These are phyloP conservation scores for Alternaria hordeiaustralica DNA, from an alignment of 2,329 filamentous ascomycete species.

Conservation along the genomic window DNA sequence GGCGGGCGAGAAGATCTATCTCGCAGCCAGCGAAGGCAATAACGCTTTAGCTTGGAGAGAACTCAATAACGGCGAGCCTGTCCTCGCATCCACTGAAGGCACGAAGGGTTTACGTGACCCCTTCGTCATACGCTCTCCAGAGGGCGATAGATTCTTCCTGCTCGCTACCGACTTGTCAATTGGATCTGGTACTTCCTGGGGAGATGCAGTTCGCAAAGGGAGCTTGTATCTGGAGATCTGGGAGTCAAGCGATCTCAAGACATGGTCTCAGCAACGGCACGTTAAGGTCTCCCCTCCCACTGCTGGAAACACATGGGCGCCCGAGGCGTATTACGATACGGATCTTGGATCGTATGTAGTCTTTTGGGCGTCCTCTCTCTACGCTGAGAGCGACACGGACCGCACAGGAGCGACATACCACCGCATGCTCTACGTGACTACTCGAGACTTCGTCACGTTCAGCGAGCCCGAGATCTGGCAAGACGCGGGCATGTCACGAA, in stretches of 20 bases:
- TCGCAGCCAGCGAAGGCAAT: constrained; percentile 61
- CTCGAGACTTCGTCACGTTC: constrained; percentile 60
- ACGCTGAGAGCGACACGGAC: constrained; percentile 49
- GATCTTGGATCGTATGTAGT: constrained; percentile 52
- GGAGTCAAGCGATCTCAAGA: constrained; percentile 59
- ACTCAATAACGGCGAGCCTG: constrained; percentile 57
- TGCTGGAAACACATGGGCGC: constrained; percentile 63
- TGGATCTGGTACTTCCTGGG: constrained; percentile 62
- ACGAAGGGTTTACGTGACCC: constrained; percentile 61
- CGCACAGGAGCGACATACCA: constrained; percentile 57
- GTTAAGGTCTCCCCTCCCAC: constrained; percentile 57
- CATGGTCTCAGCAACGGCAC: constrained; percentile 60
- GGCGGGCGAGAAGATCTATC: constrained; percentile 60
- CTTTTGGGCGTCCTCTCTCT: constrained; percentile 59
- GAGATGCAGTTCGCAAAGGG: constrained; percentile 54
- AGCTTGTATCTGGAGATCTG: constrained; percentile 62
- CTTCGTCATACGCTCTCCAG: constrained; percentile 59
- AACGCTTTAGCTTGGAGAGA: constrained; percentile 60
- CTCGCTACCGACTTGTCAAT: constrained; percentile 63
- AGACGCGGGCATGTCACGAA: constrained; percentile 59
- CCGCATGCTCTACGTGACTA: constrained; percentile 61
- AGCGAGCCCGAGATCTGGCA: constrained; percentile 59
- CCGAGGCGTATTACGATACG: constrained; percentile 59
- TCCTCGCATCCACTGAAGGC: constrained; percentile 55
- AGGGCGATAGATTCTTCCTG: constrained; percentile 60